Conservation (phyloP, 1,139 yeast genomes). For the Blastobotrys capitulatus region DNA sequence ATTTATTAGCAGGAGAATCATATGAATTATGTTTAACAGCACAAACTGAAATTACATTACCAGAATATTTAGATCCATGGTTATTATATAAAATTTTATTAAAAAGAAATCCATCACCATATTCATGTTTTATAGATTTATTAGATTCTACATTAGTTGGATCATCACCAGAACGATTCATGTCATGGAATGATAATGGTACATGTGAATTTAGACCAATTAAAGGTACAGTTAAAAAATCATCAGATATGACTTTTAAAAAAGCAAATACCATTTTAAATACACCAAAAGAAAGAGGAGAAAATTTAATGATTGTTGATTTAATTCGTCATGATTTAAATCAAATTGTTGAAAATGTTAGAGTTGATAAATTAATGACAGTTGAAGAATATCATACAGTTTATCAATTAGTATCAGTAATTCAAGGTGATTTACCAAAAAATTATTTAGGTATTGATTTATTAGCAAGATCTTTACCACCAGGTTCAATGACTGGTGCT, state of each 20-base stretch:
- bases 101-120: constrained; percentile 83
- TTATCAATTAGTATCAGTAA: constrained; percentile 86
- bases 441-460: constrained; percentile 70
- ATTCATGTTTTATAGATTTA: constrained; percentile 71
- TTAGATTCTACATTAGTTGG: constrained; percentile 65
- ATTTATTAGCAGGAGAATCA: constrained; percentile 76
- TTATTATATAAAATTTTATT: constrained; percentile 69
- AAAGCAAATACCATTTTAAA: constrained; percentile 61
- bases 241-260: constrained; percentile 39
- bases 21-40: constrained; percentile 91
- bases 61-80: constrained; percentile 51
- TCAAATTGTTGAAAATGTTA: constrained; percentile 59
- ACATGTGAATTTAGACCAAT: constrained; percentile 84
- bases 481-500: constrained; percentile 99
- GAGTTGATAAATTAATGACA: constrained; percentile 74
- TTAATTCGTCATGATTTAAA: constrained; percentile 87
- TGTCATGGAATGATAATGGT: constrained; percentile 60
- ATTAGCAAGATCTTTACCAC: constrained; percentile 76
- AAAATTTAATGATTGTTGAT: constrained; percentile 95
- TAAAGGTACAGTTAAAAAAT: constrained; percentile 85
- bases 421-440: constrained; percentile 52
- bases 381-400: constrained; percentile 93
- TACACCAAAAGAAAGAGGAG: constrained; percentile 93
- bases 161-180: constrained; percentile 90
- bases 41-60: constrained; percentile 54